Conservation (phyloP, 225 moss, liverwort and hornwort genomes). For the Neckera pumila region DNA sequence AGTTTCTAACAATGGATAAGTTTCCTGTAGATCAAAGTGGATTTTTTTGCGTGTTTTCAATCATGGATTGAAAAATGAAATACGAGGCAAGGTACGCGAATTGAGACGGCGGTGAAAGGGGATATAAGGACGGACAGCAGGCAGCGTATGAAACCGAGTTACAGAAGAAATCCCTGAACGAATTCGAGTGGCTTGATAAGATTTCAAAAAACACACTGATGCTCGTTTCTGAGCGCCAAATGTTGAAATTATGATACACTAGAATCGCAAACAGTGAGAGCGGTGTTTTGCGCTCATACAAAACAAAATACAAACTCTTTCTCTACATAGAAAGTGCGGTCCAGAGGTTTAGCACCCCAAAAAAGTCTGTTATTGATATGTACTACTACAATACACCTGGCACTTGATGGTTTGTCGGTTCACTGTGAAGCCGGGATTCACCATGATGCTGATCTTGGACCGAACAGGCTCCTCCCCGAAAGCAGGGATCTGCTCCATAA, state of each 20-base stretch:
- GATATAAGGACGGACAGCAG: not conserved
- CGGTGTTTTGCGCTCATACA: not conserved
- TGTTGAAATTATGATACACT: constrained; percentile 8
- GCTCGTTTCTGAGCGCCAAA: not conserved
- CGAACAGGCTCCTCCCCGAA: constrained; percentile 31
- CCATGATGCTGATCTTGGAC: constrained; percentile 51
- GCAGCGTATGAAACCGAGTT: not conserved
- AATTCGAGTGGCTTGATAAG: not conserved
- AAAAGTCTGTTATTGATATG: constrained; percentile 24
- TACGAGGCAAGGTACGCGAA: not conserved
- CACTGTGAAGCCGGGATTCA: constrained; percentile 41
- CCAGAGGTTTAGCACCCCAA: not conserved
- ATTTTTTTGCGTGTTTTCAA: not conserved
- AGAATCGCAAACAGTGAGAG: not conserved
- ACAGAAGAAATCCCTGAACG: not conserved
- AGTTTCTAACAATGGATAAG: not conserved
- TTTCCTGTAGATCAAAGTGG: not conserved
- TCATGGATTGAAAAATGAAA: not conserved
- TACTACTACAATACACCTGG: constrained; percentile 45
- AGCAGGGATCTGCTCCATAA: constrained; percentile 37
- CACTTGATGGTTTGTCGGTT: constrained; percentile 48
- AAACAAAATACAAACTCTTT: not conserved
- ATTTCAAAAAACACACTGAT: not conserved
- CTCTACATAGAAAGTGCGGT: not conserved
- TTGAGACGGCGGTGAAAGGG: not conserved